Conservation (phyloP, 441 rosid species). For the Kokia cookei region DNA sequence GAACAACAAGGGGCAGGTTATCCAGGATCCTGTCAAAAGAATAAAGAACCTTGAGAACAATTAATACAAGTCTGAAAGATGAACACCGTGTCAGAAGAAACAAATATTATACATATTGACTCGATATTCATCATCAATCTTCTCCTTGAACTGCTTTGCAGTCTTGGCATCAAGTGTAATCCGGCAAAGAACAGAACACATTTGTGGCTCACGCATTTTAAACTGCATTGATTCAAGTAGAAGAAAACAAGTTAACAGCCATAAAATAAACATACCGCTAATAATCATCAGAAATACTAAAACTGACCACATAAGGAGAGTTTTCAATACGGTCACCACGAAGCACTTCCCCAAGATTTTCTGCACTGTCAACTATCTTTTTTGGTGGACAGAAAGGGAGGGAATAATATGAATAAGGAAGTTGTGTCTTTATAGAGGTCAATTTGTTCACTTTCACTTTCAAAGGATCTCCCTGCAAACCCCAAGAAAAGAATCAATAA, state of each 20-base stretch:
- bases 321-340: slow-evolving; percentile 70
- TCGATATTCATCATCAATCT: slow-evolving; percentile 68
- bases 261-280: neutral
- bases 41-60: neutral
- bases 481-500: slow-evolving; percentile 3
- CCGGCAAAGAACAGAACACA: slow-evolving; percentile 50
- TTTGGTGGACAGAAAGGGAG: slow-evolving; percentile 46
- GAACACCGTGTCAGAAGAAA: slow-evolving; percentile 1
- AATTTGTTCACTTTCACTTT: slow-evolving; percentile 63
- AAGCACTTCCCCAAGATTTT: slow-evolving; percentile 75
- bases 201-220: slow-evolving; percentile 64
- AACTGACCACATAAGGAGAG: slow-evolving; percentile 47
- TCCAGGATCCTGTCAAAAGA: slow-evolving; percentile 54
- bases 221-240: slow-evolving; percentile 32
- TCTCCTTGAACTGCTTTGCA: slow-evolving; percentile 51
- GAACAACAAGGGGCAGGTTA: slow-evolving; percentile 70
- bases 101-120: slow-evolving; percentile 46
- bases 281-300: neutral
- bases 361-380: slow-evolving; percentile 56
- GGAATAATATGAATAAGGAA: slow-evolving; percentile 57
- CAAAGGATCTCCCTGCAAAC: slow-evolving; percentile 43
- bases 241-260: slow-evolving; percentile 1
- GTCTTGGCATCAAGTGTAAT: slow-evolving; percentile 40
- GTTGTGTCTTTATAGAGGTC: slow-evolving; percentile 62
- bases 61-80: neutral